phyloP scores from a whole-genome alignment of 2,329 filamentous ascomycete genomes.

The Parasarocladium wereldwijsianum region DNA sequence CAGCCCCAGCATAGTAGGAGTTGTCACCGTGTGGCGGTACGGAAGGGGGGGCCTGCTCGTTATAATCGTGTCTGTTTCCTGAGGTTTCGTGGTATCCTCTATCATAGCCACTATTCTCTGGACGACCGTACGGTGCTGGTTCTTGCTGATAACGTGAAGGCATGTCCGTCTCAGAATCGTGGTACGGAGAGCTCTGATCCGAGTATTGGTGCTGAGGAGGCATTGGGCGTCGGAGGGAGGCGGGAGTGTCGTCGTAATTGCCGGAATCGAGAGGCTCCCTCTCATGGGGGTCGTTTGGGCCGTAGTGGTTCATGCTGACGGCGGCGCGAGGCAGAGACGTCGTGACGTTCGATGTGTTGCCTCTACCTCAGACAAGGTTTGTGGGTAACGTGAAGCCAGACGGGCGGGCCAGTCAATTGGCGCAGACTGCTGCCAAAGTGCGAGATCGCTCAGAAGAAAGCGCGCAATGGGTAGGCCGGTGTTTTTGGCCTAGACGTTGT shows the following conservation, averaged over 20 bases:
- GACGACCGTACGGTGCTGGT: slow-evolving; percentile 1
- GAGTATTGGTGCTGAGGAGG: slow-evolving; percentile 10
- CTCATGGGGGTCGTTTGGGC: slow-evolving; percentile 17
- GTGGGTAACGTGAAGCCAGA: too few species aligned
- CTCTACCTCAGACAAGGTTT: too few species aligned
- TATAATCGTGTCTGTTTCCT: too few species aligned
- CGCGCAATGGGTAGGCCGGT: not conserved
- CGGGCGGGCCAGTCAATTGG: too few species aligned
- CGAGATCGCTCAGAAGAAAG: not conserved
- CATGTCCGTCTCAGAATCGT: slow-evolving; percentile 7
- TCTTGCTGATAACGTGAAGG: slow-evolving; percentile 11
- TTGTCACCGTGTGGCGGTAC: slow-evolving; percentile 12
- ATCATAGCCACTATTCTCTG: too few species aligned
- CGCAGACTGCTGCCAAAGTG: too few species aligned
- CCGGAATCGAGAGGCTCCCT: slow-evolving; percentile 19
- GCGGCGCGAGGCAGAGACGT: not conserved
- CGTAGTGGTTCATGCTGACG: slow-evolving; percentile 18
- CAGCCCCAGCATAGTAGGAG: slow-evolving; percentile 10
- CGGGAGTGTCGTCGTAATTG: slow-evolving; percentile 4
- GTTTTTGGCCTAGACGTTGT: too few species aligned
- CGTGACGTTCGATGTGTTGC: not conserved
- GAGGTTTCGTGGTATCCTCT: too few species aligned
- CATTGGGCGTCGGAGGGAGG: slow-evolving; percentile 8
- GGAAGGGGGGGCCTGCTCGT: slow-evolving; percentile 3
- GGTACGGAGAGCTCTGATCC: slow-evolving; percentile 5